Base-by-base conservation (phyloP, 148 eudicot genomes). In the Rhododendron mucronatum region DNA sequence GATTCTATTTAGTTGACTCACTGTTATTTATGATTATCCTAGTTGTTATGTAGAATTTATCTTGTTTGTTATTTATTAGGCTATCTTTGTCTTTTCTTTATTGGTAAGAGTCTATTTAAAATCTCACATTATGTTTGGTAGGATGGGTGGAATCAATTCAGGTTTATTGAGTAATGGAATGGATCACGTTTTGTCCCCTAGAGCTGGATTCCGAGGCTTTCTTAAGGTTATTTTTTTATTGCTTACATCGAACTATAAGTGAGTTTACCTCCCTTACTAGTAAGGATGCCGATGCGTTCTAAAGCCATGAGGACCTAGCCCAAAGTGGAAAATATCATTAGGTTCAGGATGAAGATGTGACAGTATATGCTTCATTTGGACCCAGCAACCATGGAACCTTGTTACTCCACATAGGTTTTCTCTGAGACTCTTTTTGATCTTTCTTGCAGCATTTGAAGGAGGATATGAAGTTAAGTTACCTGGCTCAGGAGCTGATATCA, bases 401-500 rank as follows among this genome's bases (percentile, higher is more conserved):
- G 26, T 33, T 41, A 14, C 41, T 67, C 16, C 15, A 73, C 28
- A 33, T 57, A 73, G 21, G 9, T 26, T 82, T 35, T 82, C 37
- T 39, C 83, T 77, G 48, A 33, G 48, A 83, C 14, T 41, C 33
- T 57, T 63, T 37, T 71, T 53, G 39, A 30, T 28, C 61, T 83
- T 51, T 88, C 82, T 87, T 90, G 86, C 92, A 97, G 98, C 99
- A 93, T 90, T 82, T 97, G 87, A 97, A 94, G 91, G 96, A 95
- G 91, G 99, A 97, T 88, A 97, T 94, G 98, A 95, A 93, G 90
- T 88, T 97, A 90, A 94, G 99, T 89, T 95, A 97, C 92, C 92
- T 95, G 86, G 98, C 98, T 77, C 98, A 95, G 90, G 99, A 95
- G 91, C 94, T 97, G 89, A 85, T 93, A 88, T 92, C 98, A 88